Conservation (phyloP, 2,329 filamentous ascomycete species). For the Sarocladiaceae sp. region DNA sequence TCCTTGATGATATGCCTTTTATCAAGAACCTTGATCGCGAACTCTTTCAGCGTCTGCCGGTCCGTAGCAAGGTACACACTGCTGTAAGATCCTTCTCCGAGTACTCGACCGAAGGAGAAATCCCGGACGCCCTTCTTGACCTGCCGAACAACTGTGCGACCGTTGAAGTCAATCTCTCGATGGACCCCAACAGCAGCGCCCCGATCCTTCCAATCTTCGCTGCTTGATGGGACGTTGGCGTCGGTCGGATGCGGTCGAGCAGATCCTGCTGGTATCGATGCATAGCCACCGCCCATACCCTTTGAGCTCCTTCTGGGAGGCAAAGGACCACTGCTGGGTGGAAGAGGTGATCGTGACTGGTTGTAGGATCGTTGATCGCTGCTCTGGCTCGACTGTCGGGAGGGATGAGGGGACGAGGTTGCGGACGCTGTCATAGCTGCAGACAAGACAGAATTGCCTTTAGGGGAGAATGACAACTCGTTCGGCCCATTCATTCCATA, state of each 20-base stretch:
- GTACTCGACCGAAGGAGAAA: conserved; percentile 83
- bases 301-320: conserved; percentile 74
- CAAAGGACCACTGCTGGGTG: conserved; percentile 49
- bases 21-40: conserved; percentile 96
- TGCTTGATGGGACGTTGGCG: conserved; percentile 46
- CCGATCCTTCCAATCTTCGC: conserved; percentile 92
- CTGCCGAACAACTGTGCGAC: conserved; percentile 71
- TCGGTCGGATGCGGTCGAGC: conserved; percentile 31
- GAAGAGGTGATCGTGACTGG: conserved; percentile 46
- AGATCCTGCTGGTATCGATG: conserved; percentile 21
- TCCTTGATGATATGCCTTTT: conserved; percentile 99
- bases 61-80: conserved; percentile 91
- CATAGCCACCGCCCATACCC: conserved; percentile 55
- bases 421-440: conserved; percentile 3
- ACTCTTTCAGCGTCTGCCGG: conserved; percentile 88
- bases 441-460: conserved; percentile 33
- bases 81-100: conserved; percentile 97
- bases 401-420: conserved; percentile 32
- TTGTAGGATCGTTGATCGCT: conserved; percentile 57
- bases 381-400: conserved; percentile 62
- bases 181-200: conserved; percentile 82
- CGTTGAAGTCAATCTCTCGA: conserved; percentile 78
- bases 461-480: conserved; percentile 55
- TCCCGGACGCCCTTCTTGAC: conserved; percentile 97
- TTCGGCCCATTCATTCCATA: conserved; percentile 32